Evolutionary conservation across 768 basidiomycete species (phyloP), one percentile per base, ranked within the genome.

Genomic region (Fomitopsis pulvina): DNA sequence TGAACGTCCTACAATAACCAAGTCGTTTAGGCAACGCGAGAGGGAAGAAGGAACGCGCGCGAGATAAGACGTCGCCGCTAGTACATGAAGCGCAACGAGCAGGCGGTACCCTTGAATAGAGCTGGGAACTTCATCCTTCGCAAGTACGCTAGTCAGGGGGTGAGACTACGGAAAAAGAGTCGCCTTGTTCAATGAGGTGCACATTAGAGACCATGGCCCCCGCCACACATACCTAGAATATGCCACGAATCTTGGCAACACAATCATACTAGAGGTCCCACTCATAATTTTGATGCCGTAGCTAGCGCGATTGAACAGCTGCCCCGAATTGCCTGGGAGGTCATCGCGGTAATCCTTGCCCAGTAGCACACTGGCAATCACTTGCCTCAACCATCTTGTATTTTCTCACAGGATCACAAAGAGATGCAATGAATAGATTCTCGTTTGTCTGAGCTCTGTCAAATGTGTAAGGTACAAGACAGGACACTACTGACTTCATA

Each of bases 101-200:
- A 66, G 48, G 4, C 62, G 56, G 10, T 41, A 38, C 0, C 63
- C 65, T 20, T 64, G 59, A 1, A 57, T 42, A 7, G 60, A 34
- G 7, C 43, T 56, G 18, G 41, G 28, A 12, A 56, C 46, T 21
- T 59, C 55, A 20, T 59, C 58, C 41, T 56, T 56, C 18, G 56
- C 48, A 24, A 48, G 45, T 8, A 59, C 45, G 29, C 47, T 59
- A 28, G 56, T 50, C 41, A 59, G 34, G 4, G 58, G 10, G 39
- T 27, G 1, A 53, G 53, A 20, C 56, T 53, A 27, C 44, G 48
- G 0, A 56, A 49, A 40, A 52, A 54, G 3, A 58, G 50, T 51
- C 37, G n/a, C 29, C 30, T 49, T 6, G 24, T 27, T 40, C 42
- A 7, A 9, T 10, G 40, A 22, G 11, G 25, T 43, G 6, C 20